These are phyloP conservation scores for Ilyonectria robusta DNA, from an alignment of 2,329 filamentous ascomycete species.

Conservation along the genomic window DNA sequence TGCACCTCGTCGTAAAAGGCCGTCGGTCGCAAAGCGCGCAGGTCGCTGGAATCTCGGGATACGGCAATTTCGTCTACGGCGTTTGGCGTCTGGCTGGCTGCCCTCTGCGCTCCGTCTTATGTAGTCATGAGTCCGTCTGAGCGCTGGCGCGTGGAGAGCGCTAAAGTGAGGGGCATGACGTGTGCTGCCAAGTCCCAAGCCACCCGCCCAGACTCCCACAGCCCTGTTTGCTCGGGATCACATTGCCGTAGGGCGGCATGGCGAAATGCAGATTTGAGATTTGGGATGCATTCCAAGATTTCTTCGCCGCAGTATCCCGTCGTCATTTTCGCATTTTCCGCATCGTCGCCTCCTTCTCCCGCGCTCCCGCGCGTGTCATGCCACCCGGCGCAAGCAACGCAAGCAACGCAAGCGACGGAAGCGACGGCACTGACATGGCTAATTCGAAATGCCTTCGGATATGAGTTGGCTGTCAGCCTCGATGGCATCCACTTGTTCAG, in stretches of 20 bases:
- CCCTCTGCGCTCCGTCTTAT: slow-evolving; percentile 18
- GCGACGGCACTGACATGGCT: background rate
- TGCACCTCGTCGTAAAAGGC: slow-evolving; percentile 1
- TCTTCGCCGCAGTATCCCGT: background rate
- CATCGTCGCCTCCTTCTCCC: background rate
- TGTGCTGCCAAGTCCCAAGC: slow-evolving; percentile 51
- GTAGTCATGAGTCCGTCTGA: slow-evolving; percentile 23
- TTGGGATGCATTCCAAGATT: slow-evolving; percentile 10
- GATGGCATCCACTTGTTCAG: slow-evolving; percentile 16
- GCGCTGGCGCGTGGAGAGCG: slow-evolving; percentile 39
- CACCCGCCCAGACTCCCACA: slow-evolving; percentile 47
- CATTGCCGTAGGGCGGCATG: slow-evolving; percentile 31
- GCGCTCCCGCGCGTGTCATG: slow-evolving; percentile 3
- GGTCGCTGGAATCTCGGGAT: background rate
- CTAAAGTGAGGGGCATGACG: slow-evolving; percentile 49
- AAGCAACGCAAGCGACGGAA: slow-evolving; percentile 1
- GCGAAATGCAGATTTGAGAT: slow-evolving; percentile 13
- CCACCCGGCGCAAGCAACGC: background rate
- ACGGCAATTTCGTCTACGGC: slow-evolving; percentile 5
- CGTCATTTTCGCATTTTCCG: background rate
- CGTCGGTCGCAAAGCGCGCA: background rate
- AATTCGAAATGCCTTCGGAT: slow-evolving; percentile 7
- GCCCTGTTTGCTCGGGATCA: slow-evolving; percentile 46
- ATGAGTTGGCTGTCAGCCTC: slow-evolving; percentile 6
- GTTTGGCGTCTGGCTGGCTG: background rate